Evolutionary conservation across 306 rosid genomes (phyloP).

Genomic region (Heteromeles arbutifolia): DNA sequence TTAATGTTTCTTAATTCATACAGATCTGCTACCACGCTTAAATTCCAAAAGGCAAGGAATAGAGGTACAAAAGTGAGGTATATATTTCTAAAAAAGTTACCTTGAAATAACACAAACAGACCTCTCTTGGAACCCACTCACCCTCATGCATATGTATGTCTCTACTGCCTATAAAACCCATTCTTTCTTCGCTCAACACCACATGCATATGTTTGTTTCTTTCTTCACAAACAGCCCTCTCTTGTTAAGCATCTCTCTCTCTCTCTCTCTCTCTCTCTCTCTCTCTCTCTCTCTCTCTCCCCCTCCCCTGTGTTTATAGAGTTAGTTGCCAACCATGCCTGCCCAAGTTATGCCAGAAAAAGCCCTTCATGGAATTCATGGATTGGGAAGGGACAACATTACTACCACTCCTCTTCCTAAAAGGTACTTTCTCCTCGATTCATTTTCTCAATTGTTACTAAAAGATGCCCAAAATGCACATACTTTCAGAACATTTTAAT

Average conservation of each 20-base stretch:
- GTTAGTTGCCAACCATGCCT: constrained; percentile 33
- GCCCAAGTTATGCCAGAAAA: constrained; percentile 57
- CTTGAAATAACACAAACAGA: background rate
- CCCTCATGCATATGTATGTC: background rate
- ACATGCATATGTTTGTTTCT: background rate
- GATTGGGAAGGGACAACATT: constrained; percentile 30
- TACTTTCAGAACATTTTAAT: background rate
- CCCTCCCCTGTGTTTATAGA: background rate
- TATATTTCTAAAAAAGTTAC: background rate
- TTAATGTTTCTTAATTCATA: background rate
- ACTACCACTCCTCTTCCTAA: constrained; percentile 22
- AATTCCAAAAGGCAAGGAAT: background rate
- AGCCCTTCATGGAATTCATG: constrained; percentile 41
- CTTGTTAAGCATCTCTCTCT: background rate
- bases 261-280: constrained; percentile 13
- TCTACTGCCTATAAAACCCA: constrained; percentile 9
- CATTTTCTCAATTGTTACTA: background rate
- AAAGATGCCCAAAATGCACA: background rate
- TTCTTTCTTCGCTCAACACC: background rate
- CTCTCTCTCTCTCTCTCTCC: constrained; percentile 7
- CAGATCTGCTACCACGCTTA: background rate
- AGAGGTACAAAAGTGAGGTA: background rate
- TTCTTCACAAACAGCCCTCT: too few relatives aligned
- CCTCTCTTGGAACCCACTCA: constrained; percentile 22
- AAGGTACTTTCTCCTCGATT: constrained; percentile 32